Base-by-base conservation (phyloP, 306 rosid genomes). In the Sophora flavescens region DNA sequence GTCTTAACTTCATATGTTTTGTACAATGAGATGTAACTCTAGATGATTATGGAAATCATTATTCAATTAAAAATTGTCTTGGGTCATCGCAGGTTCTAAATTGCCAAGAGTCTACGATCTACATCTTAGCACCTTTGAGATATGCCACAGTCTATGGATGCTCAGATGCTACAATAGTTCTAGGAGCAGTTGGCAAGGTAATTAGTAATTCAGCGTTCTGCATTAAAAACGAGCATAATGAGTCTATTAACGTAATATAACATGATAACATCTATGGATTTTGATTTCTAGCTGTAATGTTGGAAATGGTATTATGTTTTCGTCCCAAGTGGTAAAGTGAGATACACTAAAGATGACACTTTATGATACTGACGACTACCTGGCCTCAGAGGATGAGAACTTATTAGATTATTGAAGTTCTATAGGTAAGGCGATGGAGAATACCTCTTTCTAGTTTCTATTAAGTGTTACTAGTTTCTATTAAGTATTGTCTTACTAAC, bases 181-280 rank as follows among this genome's bases (percentile, higher is more conserved):
- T 96, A 68, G 99, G 99, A 82, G 98, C 99, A 61, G 97, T 96
- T 81, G 99, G 99, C 78, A 96, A 92, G 98, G 99, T 96, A 17
- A n/a, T 18, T 65, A 68, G 39, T 51, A 54, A 60, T 60, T 38
- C 22, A 11, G 6, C 69, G 50, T 84, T 60, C 36, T 57, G 74
- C 63, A 76, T 80, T 57, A 16, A 18, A 33, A 57, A 26, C 53
- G 62, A 59, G 60, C 66, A 30, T 66, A 52, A 56, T 65, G 53
- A 54, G 35, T 71, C 64, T 52, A 62, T 61, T 6, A 28, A 52
- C 60, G 4, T 60, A 53, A 14, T 57, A 15, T 63, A 69, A 50
- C 26, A 57, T 17, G 50, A 15, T 63, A 69, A 50, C 26, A 57
- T 17, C 14, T 30, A 84, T 76, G 69, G 53, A 72, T 42, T 52